Base-by-base conservation (phyloP, 495 filamentous ascomycete species). In the Evernia prunastri region DNA sequence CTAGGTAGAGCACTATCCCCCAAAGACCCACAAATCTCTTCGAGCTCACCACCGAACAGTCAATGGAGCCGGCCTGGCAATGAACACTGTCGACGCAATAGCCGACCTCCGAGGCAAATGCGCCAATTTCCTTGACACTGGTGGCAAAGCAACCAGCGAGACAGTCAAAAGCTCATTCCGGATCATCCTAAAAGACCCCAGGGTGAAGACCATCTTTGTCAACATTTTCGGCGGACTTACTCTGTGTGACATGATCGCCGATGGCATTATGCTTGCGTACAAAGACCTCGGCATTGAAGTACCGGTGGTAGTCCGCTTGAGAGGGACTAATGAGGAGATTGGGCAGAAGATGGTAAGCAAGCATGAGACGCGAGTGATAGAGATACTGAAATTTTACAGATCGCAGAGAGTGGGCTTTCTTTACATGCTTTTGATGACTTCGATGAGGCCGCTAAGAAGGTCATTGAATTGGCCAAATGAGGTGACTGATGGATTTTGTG, bases 221-320 rank as follows among this genome's bases (percentile, higher is more conserved):
- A 96, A 96, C 69, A 93, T 96, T 66, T 96, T 96, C 71, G 92
- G 91, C 6, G 92, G 91, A 0, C 70, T 96, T 75, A 95, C 90
- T 10, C 76, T 85, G 75, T 82, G 90, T 31, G 90, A 92, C 68
- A 94, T 96, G 90, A 96, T 96, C 71, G 92, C 91, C 0, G 81
- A 86, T 66, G 91, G 90, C 0, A 82, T 96, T 54, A 80, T 95
- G 42, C 62, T 89, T 68, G 90, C 90, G 12, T 93, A 93, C 71
- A 76, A 82, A 66, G 88, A 92, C 68, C 69, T 94, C 70, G 74
- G 82, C 3, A 83, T 89, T 72, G 74, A 74, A 5, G 79, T 92
- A 7, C 91, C 91, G 20, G 87, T 96, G 17, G 89, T 96, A 47
- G 92, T 96, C 56, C 81, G 92, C 67, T 78, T 96, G 67, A 79